Conservation (phyloP, 495 filamentous ascomycete species). For the Lindgomyces ingoldianus region DNA sequence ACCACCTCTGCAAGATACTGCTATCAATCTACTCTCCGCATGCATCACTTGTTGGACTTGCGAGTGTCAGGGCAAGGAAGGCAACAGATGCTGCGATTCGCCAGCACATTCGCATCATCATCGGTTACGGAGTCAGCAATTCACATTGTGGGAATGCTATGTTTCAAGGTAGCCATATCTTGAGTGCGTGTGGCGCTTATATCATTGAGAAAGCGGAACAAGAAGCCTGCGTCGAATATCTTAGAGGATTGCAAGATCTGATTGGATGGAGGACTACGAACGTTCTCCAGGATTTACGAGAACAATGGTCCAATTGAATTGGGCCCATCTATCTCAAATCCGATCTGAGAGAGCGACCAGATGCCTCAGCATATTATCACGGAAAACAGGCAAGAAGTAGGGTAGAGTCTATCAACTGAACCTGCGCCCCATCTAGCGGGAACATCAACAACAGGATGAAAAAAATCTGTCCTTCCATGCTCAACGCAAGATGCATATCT, state of each 20-base stretch:
- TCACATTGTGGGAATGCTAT: constrained; percentile 21
- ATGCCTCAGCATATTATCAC: too few species aligned
- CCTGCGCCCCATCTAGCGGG: too few species aligned
- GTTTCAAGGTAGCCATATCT: constrained; percentile 24
- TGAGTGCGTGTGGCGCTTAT: constrained; percentile 21
- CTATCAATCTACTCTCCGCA: constrained; percentile 23
- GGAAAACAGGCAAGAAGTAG: too few species aligned
- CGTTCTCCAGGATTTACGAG: constrained; percentile 11
- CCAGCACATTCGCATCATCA: constrained; percentile 12
- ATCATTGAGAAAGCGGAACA: constrained; percentile 11
- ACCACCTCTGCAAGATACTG: constrained; percentile 24
- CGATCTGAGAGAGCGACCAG: too few species aligned
- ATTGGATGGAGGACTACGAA: constrained; percentile 27
- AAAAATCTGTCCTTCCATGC: too few species aligned
- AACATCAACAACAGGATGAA: too few species aligned
- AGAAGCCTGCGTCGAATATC: constrained; percentile 21
- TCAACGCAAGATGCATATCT: too few species aligned
- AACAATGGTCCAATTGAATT: constrained; percentile 26
- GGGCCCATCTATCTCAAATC: too few species aligned
- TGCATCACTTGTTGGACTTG: constrained; percentile 17
- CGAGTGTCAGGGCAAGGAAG: constrained; percentile 6
- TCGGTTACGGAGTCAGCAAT: constrained; percentile 24
- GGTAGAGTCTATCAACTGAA: too few species aligned
- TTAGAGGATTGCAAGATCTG: neutral
- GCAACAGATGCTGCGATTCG: constrained; percentile 15